Evolutionary conservation across 1,284 basidiomycete genomes (phyloP).

Genomic region (Grifola frondosa): DNA sequence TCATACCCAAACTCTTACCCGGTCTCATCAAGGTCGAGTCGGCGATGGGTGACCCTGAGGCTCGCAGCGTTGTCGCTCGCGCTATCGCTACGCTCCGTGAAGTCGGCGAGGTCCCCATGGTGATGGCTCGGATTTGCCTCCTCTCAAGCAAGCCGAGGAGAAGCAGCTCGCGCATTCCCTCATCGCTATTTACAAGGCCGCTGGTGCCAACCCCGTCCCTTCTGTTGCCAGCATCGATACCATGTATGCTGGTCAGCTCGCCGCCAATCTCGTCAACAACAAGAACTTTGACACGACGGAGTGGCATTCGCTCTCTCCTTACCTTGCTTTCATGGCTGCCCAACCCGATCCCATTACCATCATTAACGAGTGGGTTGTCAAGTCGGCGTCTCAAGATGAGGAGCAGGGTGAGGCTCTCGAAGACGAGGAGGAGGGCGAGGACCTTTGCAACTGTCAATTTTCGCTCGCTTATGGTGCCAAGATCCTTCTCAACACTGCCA

Average conservation of each 20-base stretch:
- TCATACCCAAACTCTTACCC: conserved; percentile 93
- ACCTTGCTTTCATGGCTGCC: conserved; percentile 68
- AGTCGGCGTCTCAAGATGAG: conserved; percentile 79
- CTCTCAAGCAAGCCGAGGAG: conserved; percentile 75
- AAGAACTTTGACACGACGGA: conserved; percentile 91
- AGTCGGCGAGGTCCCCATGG: conserved; percentile 84
- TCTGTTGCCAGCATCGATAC: conserved; percentile 60
- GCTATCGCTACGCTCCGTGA: conserved; percentile 93
- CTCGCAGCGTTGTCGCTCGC: conserved; percentile 84
- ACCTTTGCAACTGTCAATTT: conserved; percentile 98
- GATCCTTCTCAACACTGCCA: conserved; percentile 95
- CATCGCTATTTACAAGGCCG: conserved; percentile 81
- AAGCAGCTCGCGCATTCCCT: conserved; percentile 66
- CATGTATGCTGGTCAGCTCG: conserved; percentile 78
- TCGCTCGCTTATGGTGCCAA: conserved; percentile 98
- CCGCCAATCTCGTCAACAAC: conserved; percentile 81
- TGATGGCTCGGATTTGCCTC: conserved; percentile 89
- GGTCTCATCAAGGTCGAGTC: conserved; percentile 92
- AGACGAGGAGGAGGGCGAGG: conserved; percentile 96
- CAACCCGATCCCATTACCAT: conserved; percentile 69
- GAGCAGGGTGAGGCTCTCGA: conserved; percentile 72
- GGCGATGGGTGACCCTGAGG: conserved; percentile 93
- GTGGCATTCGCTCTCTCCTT: conserved; percentile 85
- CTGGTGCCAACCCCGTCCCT: conserved; percentile 54
- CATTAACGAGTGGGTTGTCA: conserved; percentile 85